Base-by-base conservation (phyloP, 2,329 filamentous ascomycete species). In the Verticillium alfalfae region DNA sequence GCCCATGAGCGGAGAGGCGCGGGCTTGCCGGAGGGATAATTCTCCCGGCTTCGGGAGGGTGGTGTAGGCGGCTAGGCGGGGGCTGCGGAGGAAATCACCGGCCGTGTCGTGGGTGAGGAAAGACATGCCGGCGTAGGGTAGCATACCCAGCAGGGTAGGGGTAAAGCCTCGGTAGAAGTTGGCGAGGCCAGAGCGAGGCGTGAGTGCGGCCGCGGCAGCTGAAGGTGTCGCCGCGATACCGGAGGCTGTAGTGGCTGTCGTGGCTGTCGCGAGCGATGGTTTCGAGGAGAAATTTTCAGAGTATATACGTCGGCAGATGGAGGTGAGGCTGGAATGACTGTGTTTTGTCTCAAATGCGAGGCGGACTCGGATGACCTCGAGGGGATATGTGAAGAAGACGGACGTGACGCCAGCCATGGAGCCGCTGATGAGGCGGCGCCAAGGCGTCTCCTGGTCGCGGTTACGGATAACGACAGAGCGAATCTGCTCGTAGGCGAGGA, bases 151-250 rank as follows among this genome's bases (percentile, higher is more conserved):
- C 5, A 99, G 76, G 0, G 95, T 98, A 0, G 94, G 91, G 0
- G 88, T 86, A 74, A 99, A 99, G 58, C 95, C 95, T 57, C 95
- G 88, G 76, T 97, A 99, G 74, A 99, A 99, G 75, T 99, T 99
- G 61, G 86, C 76, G 1, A 98, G 73, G 4, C 94, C 94, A 12
- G 82, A 88, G 2, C 72, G 79, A 1, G 86, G 77, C 0, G 78
- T 73, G 13, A 78, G 72, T 2, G 79, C 73, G 1, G 65, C 78
- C 0, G 78, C 73, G 1, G 79, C 71, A 5, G 78, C 72, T 10
- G 80, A 76, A 5, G 78, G 3, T 2, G 73, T 79, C 1, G 86
- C 77, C 0, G 78, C 73, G 13, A 31, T 31, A 31, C 26, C 26
- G 26, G 26, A 31, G 78, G 65, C 78, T 0, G 78, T 73, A 1